Conservation (phyloP, 495 filamentous ascomycete species). For the Daldinia concentrica region DNA sequence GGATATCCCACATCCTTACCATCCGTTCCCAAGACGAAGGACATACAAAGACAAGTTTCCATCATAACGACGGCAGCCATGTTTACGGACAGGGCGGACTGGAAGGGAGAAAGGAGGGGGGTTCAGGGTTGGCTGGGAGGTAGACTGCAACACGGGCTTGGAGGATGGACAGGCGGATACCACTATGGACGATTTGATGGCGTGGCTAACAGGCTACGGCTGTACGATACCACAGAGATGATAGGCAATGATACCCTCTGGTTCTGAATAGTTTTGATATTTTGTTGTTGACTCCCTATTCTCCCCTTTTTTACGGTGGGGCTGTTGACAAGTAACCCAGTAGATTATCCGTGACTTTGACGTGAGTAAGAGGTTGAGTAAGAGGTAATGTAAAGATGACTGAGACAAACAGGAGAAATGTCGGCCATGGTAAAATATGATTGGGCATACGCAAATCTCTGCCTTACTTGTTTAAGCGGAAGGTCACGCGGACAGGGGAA, state of each 20-base stretch:
- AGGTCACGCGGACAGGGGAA: constrained; percentile 28
- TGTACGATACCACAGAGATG: constrained; percentile 48
- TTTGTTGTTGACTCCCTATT: neutral
- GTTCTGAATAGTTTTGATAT: constrained; percentile 32
- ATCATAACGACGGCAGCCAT: constrained; percentile 7
- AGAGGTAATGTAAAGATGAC: neutral
- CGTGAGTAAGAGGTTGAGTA: neutral
- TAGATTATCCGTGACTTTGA: neutral
- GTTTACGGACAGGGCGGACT: constrained; percentile 4
- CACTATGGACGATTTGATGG: constrained; percentile 39
- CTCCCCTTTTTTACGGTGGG: neutral
- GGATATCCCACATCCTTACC: constrained; percentile 23
- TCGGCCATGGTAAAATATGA: constrained; percentile 1
- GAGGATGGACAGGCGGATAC: constrained; percentile 32
- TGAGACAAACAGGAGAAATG: constrained; percentile 1
- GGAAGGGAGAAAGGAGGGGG: constrained; percentile 17
- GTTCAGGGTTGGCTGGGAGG: constrained; percentile 23
- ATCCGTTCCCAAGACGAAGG: constrained; percentile 12
- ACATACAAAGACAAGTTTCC: constrained; percentile 1
- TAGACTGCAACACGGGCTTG: constrained; percentile 35
- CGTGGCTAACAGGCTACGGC: constrained; percentile 32
- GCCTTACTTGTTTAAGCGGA: constrained; percentile 13
- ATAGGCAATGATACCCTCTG: constrained; percentile 51
- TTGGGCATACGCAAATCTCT: constrained; percentile 30
- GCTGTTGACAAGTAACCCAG: neutral